A percentile compares a stretch with the other conserved stretches of the same genome.
phyloP scores from a whole-genome alignment of 169 alveolate species.

The Cryptosporidium viatorum region DNA sequence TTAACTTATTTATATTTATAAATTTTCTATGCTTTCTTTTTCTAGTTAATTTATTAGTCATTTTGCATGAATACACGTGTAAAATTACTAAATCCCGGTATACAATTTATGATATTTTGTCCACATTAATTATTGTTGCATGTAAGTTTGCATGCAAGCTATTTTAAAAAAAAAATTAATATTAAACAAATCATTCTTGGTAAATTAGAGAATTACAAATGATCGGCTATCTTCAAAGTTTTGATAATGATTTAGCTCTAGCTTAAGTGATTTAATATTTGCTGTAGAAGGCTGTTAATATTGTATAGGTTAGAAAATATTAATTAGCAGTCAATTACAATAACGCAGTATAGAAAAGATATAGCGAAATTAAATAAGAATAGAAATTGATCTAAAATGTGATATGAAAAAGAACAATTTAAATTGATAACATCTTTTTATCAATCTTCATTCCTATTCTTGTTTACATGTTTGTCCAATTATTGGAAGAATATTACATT shows the following conservation, averaged over 20 bases:
- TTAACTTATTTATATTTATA: not conserved
- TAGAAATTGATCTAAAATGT: not conserved
- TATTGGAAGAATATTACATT: not conserved
- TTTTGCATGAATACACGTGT: not conserved
- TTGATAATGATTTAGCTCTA: no score
- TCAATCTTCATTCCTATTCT: not conserved
- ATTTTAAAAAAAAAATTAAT: no score
- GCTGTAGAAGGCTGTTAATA: not conserved
- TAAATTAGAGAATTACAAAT: no score
- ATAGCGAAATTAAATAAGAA: slow-evolving; percentile 2
- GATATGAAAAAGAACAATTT: not conserved
- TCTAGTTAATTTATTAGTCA: no score
- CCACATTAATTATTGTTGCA: not conserved
- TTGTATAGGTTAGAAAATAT: not conserved
- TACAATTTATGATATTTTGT: no score
- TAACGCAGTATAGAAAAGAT: not conserved
- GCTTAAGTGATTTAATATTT: no score
- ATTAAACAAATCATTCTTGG: no score
- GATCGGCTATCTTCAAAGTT: not conserved
- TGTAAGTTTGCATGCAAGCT: not conserved
- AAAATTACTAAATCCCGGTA: not conserved
- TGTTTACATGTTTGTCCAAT: not conserved
- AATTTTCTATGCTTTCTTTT: not conserved
- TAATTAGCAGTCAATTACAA: not conserved
- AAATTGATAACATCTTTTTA: not conserved